Evolutionary conservation across 345 rosid genomes (phyloP).

Genomic region (Carallia pectinifolia): DNA sequence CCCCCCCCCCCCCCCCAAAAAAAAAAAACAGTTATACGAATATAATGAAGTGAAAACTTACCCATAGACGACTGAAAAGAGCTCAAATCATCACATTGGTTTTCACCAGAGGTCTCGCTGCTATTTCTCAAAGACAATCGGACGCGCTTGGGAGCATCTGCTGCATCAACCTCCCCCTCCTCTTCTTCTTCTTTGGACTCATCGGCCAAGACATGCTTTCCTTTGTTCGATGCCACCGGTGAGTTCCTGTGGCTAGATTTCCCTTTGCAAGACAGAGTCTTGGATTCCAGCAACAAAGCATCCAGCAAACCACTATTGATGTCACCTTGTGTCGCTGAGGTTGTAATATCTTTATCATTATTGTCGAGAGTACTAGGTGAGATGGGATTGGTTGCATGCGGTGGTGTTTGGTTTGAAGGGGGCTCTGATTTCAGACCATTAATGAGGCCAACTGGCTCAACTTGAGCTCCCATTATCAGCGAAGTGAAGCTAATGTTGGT

Average conservation of each 20-base stretch:
- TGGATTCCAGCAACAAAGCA: constrained; percentile 55
- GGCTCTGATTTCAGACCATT: constrained; percentile 28
- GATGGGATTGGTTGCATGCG: constrained; percentile 15
- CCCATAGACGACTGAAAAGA: constrained; percentile 53
- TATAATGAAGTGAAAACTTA: constrained; percentile 11
- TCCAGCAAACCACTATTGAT: constrained; percentile 54
- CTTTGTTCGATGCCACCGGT: constrained; percentile 16
- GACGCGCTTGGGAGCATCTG: constrained; percentile 11
- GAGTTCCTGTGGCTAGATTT: constrained; percentile 7
- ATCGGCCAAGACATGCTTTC: constrained; percentile 17
- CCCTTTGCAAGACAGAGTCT: constrained; percentile 32
- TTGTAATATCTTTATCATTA: constrained; percentile 3
- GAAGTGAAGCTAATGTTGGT: constrained; percentile 45
- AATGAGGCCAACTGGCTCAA: constrained; percentile 17
- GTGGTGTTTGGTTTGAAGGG: constrained; percentile 52
- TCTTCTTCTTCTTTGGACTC: neutral
- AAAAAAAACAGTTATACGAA: neutral
- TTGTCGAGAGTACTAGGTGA: constrained; percentile 12
- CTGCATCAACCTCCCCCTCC: neutral
- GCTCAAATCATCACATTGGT: constrained; percentile 31
- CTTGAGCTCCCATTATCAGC: constrained; percentile 46
- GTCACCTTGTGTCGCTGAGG: constrained; percentile 5
- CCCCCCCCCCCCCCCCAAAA: too few relatives aligned
- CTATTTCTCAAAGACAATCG: constrained; percentile 9
- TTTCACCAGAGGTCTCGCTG: constrained; percentile 23